These are phyloP conservation scores for Schoenoplectus triqueter DNA, from an alignment of 202 grass and related monocot genomes.

Conservation along the genomic window DNA sequence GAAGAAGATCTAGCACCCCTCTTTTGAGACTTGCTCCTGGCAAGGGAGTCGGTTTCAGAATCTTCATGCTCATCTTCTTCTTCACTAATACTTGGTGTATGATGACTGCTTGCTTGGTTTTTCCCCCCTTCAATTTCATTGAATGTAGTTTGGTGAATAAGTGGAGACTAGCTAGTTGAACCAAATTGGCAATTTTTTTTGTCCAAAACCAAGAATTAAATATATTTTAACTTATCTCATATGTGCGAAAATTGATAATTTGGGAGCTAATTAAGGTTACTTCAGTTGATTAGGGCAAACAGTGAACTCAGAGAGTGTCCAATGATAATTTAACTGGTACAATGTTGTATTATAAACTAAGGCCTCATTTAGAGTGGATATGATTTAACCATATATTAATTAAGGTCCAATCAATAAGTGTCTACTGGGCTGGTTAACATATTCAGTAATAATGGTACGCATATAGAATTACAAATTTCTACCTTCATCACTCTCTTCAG, in stretches of 20 bases:
- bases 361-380: not conserved
- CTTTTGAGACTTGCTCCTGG: not conserved
- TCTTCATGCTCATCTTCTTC: slow-evolving; percentile 1
- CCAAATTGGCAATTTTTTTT: not conserved
- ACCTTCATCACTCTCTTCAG: slow-evolving; percentile 16
- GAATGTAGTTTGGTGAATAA: not conserved
- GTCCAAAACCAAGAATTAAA: not conserved
- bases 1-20: not conserved
- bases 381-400: no score
- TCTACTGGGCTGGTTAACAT: not conserved
- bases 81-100: not conserved
- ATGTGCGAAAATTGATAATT: not conserved
- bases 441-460: not conserved
- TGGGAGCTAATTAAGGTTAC: not conserved
- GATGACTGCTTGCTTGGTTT: not conserved
- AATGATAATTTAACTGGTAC: not conserved
- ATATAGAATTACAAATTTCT: not conserved
- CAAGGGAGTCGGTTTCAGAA: not conserved
- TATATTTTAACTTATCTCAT: not conserved
- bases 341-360: not conserved
- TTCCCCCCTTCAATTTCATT: not conserved
- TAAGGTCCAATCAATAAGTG: not conserved
- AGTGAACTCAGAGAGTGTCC: not conserved
- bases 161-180: not conserved
- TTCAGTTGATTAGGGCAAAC: not conserved